Base-by-base conservation (phyloP, 2,329 filamentous ascomycete species). In the Nemania sp. region DNA sequence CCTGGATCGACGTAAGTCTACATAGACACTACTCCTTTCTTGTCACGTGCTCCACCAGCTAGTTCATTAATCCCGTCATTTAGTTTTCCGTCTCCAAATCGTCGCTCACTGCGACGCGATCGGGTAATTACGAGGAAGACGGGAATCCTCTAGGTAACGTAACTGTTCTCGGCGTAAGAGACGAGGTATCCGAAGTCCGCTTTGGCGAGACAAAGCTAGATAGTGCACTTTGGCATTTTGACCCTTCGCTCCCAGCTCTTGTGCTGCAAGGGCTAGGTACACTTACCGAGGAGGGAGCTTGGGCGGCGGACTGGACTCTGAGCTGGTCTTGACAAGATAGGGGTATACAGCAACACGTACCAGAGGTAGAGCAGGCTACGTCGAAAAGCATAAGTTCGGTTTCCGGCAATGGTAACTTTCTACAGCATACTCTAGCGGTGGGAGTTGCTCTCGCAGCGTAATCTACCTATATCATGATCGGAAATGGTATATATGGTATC, bases 121-220 rank as follows among this genome's bases (percentile, higher is more conserved):
- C 78, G 0, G 90, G 90, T 0, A 77, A 74, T 2, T 92, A 84
- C 38, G 52, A 64, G 77, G 77, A 79, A 10, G 89, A 91, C 69
- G 78, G 75, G 0, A 90, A 89, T 72, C 77, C 84, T 0, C 80
- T 93, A 15, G 86, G 84, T 0, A 90, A 89, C 67, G 82, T 92
- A 43, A 92, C 88, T 0, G 77, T 93, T 52, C 70, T 92, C 68
- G 90, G 90, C 24, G 81, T 91, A 0, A 67, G 77, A 3, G 64
- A 69, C 5, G 71, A 77, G 72, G 73, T 83, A 38, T 76, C 72
- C 0, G 78, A 74, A n/a, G 86, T 92, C 1, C 80, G 78, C 24
- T 77, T 91, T 7, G 88, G 90, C 73, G 86, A 84, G 0, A 70
- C 77, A 35, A 64, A 69, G 1, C 72, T 92, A 10, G 77, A 77